Evolutionary conservation across 2,329 filamentous ascomycete species (phyloP), one percentile per base, ranked within the genome.

Genomic region (Thielaviopsis punctulata): DNA sequence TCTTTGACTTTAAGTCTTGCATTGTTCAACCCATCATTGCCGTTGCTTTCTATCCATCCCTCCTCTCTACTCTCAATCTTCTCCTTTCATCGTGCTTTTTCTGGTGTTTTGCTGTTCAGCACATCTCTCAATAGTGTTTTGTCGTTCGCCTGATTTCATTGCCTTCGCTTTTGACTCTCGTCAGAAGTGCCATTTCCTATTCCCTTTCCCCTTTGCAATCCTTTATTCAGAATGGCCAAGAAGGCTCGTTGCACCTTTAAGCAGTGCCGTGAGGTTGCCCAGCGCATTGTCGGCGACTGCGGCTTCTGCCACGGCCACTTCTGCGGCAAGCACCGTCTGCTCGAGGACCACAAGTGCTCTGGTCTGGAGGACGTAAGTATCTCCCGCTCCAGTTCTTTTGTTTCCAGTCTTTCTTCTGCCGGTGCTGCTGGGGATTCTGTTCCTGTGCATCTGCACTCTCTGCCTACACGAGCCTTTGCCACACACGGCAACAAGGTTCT

Each of bases 201-300:
- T 41, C 21, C 24, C 27, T 44, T 13, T n/a, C 33, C 36, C 10
- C n/a, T 10, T 25, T 39, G 33, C 23, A 18, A 13, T 49, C 50
- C n/a, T 25, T 23, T n/a, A 46, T 30, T 23, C 48, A 68, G 51
- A 59, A 82, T 80, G 77, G 77, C 82, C 57, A 86, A 83, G 71
- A 87, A 85, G 75, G 80, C 84, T 60, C 82, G 85, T 61, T 96
- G 92, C 74, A 83, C 76, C 58, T 88, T 86, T 72, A 89, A 90
- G 69, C 82, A 88, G 60, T 96, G 92, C 79, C 86, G 80, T 64
- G 82, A 87, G 60, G 77, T 78, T 25, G 89, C 88, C 15, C 89
- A 95, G 68, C 83, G 86, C 58, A 95, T 98, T 62, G 86, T 95
- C 55, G 92, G 92, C 52, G 90, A 96, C 71, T 98, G 92, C 69